Conservation (phyloP, 345 rosid species). For the Syzygium aqueum region DNA sequence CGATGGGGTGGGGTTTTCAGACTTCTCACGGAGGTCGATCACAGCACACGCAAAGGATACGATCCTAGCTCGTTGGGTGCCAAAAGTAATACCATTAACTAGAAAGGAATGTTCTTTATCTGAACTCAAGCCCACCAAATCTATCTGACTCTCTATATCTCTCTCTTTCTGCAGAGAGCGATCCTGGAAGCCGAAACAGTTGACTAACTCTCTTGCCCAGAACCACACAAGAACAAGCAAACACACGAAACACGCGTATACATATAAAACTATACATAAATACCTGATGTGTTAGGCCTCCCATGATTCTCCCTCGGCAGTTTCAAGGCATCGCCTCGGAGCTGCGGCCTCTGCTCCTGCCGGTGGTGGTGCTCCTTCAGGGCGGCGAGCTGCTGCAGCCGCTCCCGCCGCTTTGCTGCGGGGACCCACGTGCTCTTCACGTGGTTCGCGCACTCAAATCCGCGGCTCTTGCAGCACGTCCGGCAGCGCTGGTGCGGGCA, state of each 20-base stretch:
- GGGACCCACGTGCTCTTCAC: constrained; percentile 93
- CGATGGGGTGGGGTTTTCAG: not conserved
- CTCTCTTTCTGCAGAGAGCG: not conserved
- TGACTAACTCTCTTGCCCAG: not conserved
- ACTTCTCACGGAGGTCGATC: not conserved
- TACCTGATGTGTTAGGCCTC: not conserved
- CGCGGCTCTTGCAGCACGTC: constrained; percentile 87
- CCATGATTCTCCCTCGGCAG: not conserved
- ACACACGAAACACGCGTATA: not conserved
- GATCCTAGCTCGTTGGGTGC: constrained; percentile 4
- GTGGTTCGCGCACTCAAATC: constrained; percentile 67
- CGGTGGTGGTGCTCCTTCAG: constrained; percentile 11
- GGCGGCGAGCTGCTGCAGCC: constrained; percentile 20
- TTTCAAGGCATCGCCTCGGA: not conserved
- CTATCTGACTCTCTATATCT: constrained; percentile 1
- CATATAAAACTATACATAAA: not conserved
- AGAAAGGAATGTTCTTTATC: too few relatives aligned
- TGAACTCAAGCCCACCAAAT: not conserved
- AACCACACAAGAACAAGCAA: not conserved
- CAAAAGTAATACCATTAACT: not conserved
- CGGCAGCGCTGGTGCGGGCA: constrained; percentile 70
- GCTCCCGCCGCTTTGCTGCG: constrained; percentile 71
- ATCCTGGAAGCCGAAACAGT: not conserved
- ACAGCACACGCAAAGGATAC: not conserved
- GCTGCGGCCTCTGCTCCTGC: not conserved